phyloP scores from a whole-genome alignment of 495 filamentous ascomycete genomes.

The Hypoxylon lienhwacheense region DNA sequence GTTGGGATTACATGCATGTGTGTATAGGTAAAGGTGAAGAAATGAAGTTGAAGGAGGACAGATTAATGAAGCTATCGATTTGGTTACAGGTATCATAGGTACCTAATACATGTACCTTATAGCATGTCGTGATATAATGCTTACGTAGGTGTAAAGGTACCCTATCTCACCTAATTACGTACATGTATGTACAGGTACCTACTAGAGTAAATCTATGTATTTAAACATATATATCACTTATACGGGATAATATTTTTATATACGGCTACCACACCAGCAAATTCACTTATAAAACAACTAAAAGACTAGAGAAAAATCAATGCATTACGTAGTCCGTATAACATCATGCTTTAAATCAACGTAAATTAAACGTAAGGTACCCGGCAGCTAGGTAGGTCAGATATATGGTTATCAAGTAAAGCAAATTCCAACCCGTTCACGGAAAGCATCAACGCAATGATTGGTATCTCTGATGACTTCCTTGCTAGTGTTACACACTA shows the following conservation, averaged over 20 bases:
- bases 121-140: conserved; percentile 32
- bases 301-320: too few relatives aligned
- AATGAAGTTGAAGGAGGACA: neutral
- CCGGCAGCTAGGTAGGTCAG: neutral
- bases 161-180: too few relatives aligned
- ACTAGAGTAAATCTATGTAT: too few relatives aligned
- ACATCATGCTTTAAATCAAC: neutral
- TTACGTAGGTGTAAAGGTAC: conserved; percentile 14
- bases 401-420: neutral
- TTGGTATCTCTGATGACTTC: conserved; percentile 24
- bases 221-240: too few relatives aligned
- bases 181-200: conserved; percentile 8
- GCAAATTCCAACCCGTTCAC: neutral
- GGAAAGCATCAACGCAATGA: conserved; percentile 2
- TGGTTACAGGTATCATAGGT: too few relatives aligned
- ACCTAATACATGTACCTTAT: too few relatives aligned
- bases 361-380: neutral
- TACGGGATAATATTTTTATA: too few relatives aligned
- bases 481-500: conserved; percentile 7
- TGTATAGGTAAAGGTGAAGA: neutral
- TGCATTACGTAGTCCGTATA: neutral
- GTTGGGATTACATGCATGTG: too few relatives aligned
- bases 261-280: too few relatives aligned
- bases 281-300: too few relatives aligned
- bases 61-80: conserved; percentile 2